A percentile compares a stretch with the other conserved stretches of the same genome.
These are phyloP conservation scores for Backusella macrospora DNA, from an alignment of 192 early-diverging fungal species.

Conservation along the genomic window DNA sequence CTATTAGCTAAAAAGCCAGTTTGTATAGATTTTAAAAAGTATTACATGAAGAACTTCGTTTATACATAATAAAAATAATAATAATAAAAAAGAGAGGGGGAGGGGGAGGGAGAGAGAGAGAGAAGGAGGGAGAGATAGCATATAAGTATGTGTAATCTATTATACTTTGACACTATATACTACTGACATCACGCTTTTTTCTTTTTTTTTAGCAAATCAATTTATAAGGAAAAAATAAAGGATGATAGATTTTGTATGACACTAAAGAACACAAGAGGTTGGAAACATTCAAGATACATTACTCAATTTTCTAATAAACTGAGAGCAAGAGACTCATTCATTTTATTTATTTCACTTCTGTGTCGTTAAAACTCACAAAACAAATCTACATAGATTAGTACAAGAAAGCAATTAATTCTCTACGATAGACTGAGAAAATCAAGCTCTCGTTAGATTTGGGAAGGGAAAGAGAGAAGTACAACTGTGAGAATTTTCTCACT, in stretches of 20 bases:
- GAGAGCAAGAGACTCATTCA: too few relatives aligned
- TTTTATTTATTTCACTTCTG: too few relatives aligned
- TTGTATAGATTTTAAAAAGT: background rate
- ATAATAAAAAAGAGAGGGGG: background rate
- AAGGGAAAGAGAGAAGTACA: too few relatives aligned
- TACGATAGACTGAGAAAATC: background rate
- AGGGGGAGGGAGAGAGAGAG: background rate
- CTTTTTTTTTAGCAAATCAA: background rate
- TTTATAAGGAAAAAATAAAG: background rate
- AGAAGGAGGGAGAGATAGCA: background rate
- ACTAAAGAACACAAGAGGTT: background rate
- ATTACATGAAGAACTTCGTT: background rate
- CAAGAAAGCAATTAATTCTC: too few relatives aligned
- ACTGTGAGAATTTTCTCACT: background rate
- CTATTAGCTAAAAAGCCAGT: background rate
- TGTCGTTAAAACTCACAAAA: too few relatives aligned
- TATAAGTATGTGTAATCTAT: too few relatives aligned
- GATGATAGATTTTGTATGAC: background rate
- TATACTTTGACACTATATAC: too few relatives aligned
- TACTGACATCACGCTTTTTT: background rate
- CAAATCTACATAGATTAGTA: too few relatives aligned
- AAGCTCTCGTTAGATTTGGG: background rate
- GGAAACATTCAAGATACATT: background rate
- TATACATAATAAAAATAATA: background rate
- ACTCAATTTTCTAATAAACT: too few relatives aligned